Base-by-base conservation (phyloP, 345 rosid genomes). In the Gossypium arboreum region DNA sequence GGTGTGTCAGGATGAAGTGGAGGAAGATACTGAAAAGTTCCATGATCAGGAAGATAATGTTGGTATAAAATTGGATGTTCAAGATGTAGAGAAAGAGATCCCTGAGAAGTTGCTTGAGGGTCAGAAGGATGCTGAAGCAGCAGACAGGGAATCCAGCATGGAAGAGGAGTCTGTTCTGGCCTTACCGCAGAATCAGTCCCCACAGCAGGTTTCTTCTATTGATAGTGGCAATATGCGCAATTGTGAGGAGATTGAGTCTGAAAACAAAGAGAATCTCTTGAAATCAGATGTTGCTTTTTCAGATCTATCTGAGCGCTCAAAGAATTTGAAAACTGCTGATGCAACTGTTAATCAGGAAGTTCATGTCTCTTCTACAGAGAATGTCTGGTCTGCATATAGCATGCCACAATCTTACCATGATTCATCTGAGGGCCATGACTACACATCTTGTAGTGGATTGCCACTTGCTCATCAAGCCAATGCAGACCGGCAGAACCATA, bases 311-410 rank as follows among this genome's bases (percentile, higher is more conserved):
- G 79, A 75, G 29, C 74, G 58, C 78, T 85, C 84, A 0, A 82
- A 78, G 68, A 77, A 83, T 77, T 76, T 78, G 77, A 87, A 81
- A 67, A 67, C 70, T 76, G 84, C 78, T 27, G 81, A 86, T 79
- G 79, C 76, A 73, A 68, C 87, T 69, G 77, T 78, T 44, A 79
- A 71, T 75, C 88, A 79, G 72, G 89, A 79, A 77, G 81, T 77
- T 80, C 84, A 82, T 27, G 81, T 82, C 76, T 78, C 88, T 72
- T 79, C 91, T 70, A 73, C 83, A 70, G 85, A 84, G 76, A 84
- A 84, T 82, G 83, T 84, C 58, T 95, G 91, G 94, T 80, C 91
- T 29, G 73, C 80, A 54, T 82, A 79, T 75, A 84, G 78, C 81
- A 63, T 83, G 83, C 73, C 85, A 43, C 83, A 78, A 47, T 62